These are phyloP conservation scores for Saprolegnia parasitica DNA, from an alignment of 352 stramenopile species.

Conservation along the genomic window DNA sequence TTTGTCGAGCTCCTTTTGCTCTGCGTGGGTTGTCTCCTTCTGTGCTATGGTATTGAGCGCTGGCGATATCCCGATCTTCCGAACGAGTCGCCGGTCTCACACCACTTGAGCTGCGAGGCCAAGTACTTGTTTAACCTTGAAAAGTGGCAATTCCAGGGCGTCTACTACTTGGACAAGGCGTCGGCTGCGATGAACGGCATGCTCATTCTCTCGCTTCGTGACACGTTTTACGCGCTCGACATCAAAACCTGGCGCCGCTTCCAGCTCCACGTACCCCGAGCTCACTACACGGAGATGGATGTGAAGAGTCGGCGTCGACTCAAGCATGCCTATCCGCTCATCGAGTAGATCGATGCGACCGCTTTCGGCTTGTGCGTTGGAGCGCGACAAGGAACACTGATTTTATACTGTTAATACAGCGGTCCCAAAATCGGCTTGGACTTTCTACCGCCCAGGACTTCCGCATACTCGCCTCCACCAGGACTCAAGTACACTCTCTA, in stretches of 20 bases:
- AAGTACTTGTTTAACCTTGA: background rate
- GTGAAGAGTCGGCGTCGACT: too few species aligned
- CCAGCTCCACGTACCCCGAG: too few species aligned
- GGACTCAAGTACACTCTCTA: too few species aligned
- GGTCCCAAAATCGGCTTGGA: too few species aligned
- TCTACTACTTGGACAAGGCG: constrained; percentile 9
- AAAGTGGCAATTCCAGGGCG: background rate
- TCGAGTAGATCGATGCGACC: too few species aligned
- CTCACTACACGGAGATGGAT: too few species aligned
- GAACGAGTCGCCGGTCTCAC: background rate
- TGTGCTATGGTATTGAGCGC: background rate
- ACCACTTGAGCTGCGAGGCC: background rate
- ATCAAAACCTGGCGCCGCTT: background rate
- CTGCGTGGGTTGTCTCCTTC: background rate
- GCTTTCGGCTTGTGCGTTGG: too few species aligned
- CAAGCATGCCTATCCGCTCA: too few species aligned
- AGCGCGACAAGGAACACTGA: too few species aligned
- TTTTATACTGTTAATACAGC: too few species aligned
- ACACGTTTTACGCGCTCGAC: background rate
- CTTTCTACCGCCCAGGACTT: too few species aligned
- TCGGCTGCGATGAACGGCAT: constrained; percentile 5
- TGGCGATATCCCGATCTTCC: background rate
- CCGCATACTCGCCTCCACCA: too few species aligned
- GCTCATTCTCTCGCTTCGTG: background rate
- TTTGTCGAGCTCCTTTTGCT: background rate